Base-by-base conservation (phyloP, 2,329 filamentous ascomycete species). In the Knufia fluminis region DNA sequence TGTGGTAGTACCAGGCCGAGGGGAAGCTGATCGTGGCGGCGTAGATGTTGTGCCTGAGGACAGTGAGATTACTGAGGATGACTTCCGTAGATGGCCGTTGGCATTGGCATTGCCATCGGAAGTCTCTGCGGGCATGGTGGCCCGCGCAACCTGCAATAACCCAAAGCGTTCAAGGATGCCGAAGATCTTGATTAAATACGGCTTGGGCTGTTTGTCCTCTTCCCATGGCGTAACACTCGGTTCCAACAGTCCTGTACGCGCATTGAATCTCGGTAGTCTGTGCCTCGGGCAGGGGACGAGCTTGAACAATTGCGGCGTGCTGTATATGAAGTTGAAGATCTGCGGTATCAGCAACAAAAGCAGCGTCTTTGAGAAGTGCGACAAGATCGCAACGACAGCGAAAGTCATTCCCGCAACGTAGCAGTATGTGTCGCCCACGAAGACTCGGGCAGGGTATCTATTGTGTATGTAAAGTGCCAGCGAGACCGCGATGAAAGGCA, bases 341-440 rank as follows among this genome's bases (percentile, higher is more conserved):
- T 98, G 92, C 12, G 92, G 92, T 33, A 95, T 76, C 58, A 98
- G 84, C 7, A 98, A 76, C 45, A 98, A 78, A 49, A 95, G 78
- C 40, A 98, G 77, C 1, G 92, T 98, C 71, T 98, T 98, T 72
- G 86, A 94, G 71, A 98, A 98, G 71, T 98, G 92, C 20, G 92
- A 92, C 46, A 96, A 77, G 62, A 98, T 97, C 55, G 88, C 89
- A 57, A 97, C 92, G 39, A 96, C 90, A 48, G 91, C 92, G 65
- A 98, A 98, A 33, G 97, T 86, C 89, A 98, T 98, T 58, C 92
- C 92, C 0, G 92, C 92, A 67, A 98, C 96, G 71, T 98, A 98
- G 76, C 92, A 98, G 76, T 97, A 98, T 3, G 92, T 98, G 68
- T 98, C 92, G 49, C 92, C 92, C 8, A 97, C 91, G 62, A 98